These are phyloP conservation scores for Chrysophaeum taylorii DNA, from an alignment of 352 stramenopile genomes.

Conservation along the genomic window DNA sequence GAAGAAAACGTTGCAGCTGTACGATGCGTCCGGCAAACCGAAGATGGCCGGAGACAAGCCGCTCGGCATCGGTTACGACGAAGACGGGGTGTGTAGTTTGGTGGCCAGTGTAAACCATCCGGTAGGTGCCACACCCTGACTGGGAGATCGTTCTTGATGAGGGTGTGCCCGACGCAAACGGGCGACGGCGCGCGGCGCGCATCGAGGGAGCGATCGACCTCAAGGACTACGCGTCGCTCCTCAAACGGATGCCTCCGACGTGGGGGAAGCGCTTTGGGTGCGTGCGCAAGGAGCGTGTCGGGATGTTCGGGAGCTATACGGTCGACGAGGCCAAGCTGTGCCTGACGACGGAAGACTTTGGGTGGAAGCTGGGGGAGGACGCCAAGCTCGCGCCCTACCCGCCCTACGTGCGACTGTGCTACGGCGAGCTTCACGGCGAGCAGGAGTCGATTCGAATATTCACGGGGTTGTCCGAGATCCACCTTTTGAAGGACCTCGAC, in stretches of 20 bases:
- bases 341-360: constrained; percentile 10
- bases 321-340: constrained; percentile 11
- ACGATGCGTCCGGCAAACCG: neutral
- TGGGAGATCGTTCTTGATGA: neutral
- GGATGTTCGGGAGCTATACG: neutral
- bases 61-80: constrained; percentile 7
- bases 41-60: constrained; percentile 1
- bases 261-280: constrained; percentile 8
- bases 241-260: neutral
- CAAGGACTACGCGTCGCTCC: neutral
- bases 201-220: neutral
- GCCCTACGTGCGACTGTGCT: constrained; percentile 10
- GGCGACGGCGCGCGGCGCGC: neutral
- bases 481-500: constrained; percentile 12
- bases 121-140: too few relatives aligned
- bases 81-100: constrained; percentile 7
- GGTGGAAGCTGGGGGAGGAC: constrained; percentile 12
- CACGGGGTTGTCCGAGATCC: constrained; percentile 5
- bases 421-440: constrained; percentile 16
- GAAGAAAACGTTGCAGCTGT: too few relatives aligned
- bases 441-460: constrained; percentile 12
- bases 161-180: neutral
- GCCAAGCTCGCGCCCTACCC: neutral
- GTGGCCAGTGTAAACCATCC: too few relatives aligned
- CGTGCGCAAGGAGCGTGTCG: neutral